Percentiles rank a stretch among this genome's conserved stretches.
Evolutionary conservation across 768 basidiomycete genomes (phyloP).

Genomic region (Pleurotus djamor): DNA sequence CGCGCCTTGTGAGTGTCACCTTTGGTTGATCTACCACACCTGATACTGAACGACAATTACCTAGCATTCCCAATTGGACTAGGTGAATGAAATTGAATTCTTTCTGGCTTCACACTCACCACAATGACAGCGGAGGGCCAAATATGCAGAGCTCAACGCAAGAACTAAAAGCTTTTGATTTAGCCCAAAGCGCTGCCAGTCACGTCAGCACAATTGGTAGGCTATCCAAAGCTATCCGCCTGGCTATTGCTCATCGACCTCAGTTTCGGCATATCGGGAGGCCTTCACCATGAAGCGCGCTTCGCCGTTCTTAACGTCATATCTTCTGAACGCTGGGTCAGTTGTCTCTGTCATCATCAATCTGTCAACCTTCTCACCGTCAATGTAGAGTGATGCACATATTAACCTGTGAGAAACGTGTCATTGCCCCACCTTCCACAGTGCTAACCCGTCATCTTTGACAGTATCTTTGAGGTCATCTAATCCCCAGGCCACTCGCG

Average conservation of each 20-base stretch:
- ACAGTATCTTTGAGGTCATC: constrained; percentile 71
- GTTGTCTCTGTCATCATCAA: constrained; percentile 20
- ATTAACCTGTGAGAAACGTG: constrained; percentile 52
- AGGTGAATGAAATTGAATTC: constrained; percentile 33
- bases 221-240: constrained; percentile 5
- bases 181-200: constrained; percentile 71
- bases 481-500: constrained; percentile 66
- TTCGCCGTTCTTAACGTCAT: constrained; percentile 68
- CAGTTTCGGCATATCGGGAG: constrained; percentile 60
- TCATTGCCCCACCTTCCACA: background rate
- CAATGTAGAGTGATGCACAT: constrained; percentile 72
- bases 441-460: background rate
- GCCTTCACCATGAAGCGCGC: constrained; percentile 57
- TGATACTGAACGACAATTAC: constrained; percentile 11
- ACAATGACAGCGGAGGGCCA: constrained; percentile 35
- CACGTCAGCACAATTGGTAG: constrained; percentile 67
- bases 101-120: background rate
- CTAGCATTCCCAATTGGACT: constrained; percentile 72
- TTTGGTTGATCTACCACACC: constrained; percentile 2
- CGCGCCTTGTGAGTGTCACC: constrained; percentile 68
- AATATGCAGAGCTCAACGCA: constrained; percentile 43
- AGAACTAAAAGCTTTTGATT: constrained; percentile 65
- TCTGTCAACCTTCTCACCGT: constrained; percentile 9
- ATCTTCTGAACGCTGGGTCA: constrained; percentile 71
- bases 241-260: constrained; percentile 2